Base-by-base conservation (phyloP, 768 basidiomycete genomes). In the Amanita muscaria region DNA sequence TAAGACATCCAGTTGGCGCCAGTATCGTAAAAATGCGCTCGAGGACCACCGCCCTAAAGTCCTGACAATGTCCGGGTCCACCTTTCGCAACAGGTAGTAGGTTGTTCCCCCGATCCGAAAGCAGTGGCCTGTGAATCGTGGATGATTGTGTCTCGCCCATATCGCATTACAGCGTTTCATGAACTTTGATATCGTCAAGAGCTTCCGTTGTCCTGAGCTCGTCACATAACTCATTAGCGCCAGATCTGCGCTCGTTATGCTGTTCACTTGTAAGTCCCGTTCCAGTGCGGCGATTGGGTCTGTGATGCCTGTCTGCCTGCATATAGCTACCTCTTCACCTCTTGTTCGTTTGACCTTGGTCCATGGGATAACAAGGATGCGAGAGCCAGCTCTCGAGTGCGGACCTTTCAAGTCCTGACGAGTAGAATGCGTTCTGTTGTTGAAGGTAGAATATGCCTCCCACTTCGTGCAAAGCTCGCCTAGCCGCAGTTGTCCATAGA, bases 401-500 rank as follows among this genome's bases (percentile, higher is more conserved):
- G 27, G 23, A 5, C 44, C 10, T 39, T 30, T 1, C 11, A 23
- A 3, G 12, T 29, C 27, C 7, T 6, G 7, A 29, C 6, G 12
- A 6, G 27, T 29, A 12, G 27, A 12, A 12, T 6, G 27, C 6
- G 27, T 12, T 29, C 12, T 29, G 7, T 12, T 6, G 27, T 29
- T 29, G 27, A 29, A 29, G 6, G 12, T 29, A 6, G 12, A 6
- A 12, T 29, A 29, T 6, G 27, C 27, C 12, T 29, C 27, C 6
- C 44, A 49, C 2, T 53, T 51, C 1, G 55, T 33, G 2, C 55
- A 42, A 0, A 64, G 45, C 37, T 68, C 60, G 0, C 65, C 59
- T 0, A 65, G 48, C 1, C 56, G 42, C n/a, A 61, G 56, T 37
- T 61, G 63, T 1, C 54, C 50, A 59, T 61, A 69, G 41, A 70